Evolutionary conservation across 306 rosid genomes (phyloP).

Genomic region (Fragaria nilgerrensis): DNA sequence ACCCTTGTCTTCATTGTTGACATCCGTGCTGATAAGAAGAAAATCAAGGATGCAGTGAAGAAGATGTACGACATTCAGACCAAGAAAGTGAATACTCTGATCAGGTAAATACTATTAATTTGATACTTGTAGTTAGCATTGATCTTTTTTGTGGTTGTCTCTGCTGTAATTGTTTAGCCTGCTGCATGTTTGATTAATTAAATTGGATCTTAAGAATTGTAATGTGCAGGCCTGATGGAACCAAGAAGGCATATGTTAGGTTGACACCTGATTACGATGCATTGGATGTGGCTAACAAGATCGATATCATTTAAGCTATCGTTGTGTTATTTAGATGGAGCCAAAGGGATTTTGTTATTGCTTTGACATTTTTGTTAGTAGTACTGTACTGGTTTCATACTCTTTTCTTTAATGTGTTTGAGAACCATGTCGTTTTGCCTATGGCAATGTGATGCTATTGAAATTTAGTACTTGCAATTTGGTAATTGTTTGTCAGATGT

Average conservation of each 20-base stretch:
- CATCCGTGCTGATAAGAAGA: constrained; percentile 79
- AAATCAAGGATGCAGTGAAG: constrained; percentile 83
- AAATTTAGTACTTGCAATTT: neutral
- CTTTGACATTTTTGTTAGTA: constrained; percentile 46
- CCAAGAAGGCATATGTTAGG: constrained; percentile 91
- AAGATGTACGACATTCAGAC: constrained; percentile 93
- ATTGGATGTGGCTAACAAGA: constrained; percentile 92
- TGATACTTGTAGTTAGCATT: neutral
- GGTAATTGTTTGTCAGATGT: neutral
- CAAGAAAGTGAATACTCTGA: constrained; percentile 87
- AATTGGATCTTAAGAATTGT: neutral
- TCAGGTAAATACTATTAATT: constrained; percentile 50
- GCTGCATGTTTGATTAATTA: neutral
- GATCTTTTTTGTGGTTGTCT: neutral
- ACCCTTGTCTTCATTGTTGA: constrained; percentile 84
- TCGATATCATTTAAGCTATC: constrained; percentile 69
- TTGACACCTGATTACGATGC: constrained; percentile 87
- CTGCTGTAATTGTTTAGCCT: neutral
- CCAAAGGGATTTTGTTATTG: constrained; percentile 21
- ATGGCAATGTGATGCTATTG: constrained; percentile 21
- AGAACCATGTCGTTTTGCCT: constrained; percentile 19
- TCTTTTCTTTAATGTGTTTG: constrained; percentile 23
- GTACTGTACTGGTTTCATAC: constrained; percentile 25
- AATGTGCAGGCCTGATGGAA: constrained; percentile 80
- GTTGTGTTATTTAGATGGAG: constrained; percentile 11